Base-by-base conservation (phyloP, 192 early-diverging fungal species). In the Rhizophagus sp. region DNA sequence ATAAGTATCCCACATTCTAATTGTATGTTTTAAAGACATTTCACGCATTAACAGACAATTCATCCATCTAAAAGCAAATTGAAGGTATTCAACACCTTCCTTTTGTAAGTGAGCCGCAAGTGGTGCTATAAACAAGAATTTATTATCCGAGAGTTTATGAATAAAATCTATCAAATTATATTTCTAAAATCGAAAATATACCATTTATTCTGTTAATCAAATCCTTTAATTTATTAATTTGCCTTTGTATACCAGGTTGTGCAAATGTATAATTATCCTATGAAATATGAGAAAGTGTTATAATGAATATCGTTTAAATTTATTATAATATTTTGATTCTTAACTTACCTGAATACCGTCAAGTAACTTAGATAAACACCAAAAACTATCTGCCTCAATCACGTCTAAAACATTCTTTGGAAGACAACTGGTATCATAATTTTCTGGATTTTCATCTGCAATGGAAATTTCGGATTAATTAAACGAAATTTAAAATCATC, bases 1-100 rank as follows among this genome's bases (percentile, higher is more conserved):
- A 82, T 99, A 99, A 52, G 97, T 97, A 81, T 99, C 98, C 98
- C 98, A 99, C 95, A 99, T 98, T 34, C 98, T 92, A 62, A 99
- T 94, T 3, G 92, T 98, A 80, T 90, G 93, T 69, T 88, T 85
- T 4, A 99, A 85, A 33, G 93, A 91, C 57, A 99, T 84, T 84
- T 99, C 98, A 62, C 98, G 91, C 97, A 99, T 97, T 79, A 99
- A 84, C 41, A 99, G 82, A 84, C 98, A 99, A 86, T 99, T 99
- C 92, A 99, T 97, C 98, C 98, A 99, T 68, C 98, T 90, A 82
- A 98, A 99, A 10, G 98, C 95, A 88, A 99, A 99, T 85, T 98
- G 97, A 72, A 99, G 96, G 82, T 97, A 99, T 81, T 99, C 97
- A 27, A 99, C 88, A 66, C 94, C 93, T 86, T 99, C 93, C 9